Evolutionary conservation across 73 alveolate genomes (phyloP).

Genomic region (Paraurostyla sp.): DNA sequence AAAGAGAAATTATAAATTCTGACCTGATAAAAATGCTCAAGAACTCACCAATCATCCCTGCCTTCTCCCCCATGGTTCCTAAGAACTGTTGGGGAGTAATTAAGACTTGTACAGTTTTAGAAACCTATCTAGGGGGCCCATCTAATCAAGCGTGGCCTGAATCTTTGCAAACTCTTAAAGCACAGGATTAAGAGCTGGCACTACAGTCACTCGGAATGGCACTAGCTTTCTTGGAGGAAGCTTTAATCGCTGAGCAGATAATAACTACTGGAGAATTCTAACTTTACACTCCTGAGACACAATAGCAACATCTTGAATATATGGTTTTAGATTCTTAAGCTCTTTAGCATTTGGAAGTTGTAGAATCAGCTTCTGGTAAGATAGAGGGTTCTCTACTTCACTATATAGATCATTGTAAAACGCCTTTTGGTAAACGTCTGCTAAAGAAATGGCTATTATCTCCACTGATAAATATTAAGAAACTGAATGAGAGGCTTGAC

Average conservation of each 20-base stretch:
- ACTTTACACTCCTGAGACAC: conserved; percentile 23
- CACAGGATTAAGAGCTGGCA: conserved; percentile 31
- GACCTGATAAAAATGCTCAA: conserved; percentile 66
- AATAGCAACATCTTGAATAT: conserved; percentile 16
- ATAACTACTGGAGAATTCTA: conserved; percentile 6
- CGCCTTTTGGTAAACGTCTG: conserved; percentile 87
- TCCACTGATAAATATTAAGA: conserved; percentile 83
- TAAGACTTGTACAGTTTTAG: conserved; percentile 12
- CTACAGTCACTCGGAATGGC: conserved; percentile 41
- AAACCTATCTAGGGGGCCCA: conserved; percentile 24
- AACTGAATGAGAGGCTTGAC: conserved; percentile 88
- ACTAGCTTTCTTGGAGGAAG: conserved; percentile 55
- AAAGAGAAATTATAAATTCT: conserved; percentile 44
- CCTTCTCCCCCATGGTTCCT: conserved; percentile 50
- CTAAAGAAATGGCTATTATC: conserved; percentile 90
- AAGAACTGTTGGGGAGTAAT: conserved; percentile 43
- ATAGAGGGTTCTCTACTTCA: conserved; percentile 74
- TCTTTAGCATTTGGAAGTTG: conserved; percentile 85
- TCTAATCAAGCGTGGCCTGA: not conserved
- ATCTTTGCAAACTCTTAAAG: not conserved
- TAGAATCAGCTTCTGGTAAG: conserved; percentile 80
- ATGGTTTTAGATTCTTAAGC: conserved; percentile 92
- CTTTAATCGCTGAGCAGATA: conserved; percentile 15
- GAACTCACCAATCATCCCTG: conserved; percentile 69
- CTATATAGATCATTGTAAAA: conserved; percentile 69